Evolutionary conservation across 2,329 filamentous ascomycete genomes (phyloP).

Genomic region (Sclerotinia trifoliorum): DNA sequence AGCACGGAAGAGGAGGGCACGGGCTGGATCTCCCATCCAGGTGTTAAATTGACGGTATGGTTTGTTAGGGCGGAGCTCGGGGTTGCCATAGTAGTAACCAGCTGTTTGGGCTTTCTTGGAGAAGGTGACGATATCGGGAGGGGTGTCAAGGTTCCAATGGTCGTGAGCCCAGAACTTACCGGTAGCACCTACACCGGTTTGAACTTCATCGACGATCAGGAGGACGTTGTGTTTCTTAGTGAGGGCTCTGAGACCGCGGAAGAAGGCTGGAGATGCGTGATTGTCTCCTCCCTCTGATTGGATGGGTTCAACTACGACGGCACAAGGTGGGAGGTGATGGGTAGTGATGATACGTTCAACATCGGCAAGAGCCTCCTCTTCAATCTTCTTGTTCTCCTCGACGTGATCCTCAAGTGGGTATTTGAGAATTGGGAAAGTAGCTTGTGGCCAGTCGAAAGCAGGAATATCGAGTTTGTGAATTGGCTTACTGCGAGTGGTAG

Average conservation of each 20-base stretch:
- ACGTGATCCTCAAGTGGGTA: slow-evolving; percentile 72
- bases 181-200: slow-evolving; percentile 81
- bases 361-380: slow-evolving; percentile 70
- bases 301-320: slow-evolving; percentile 74
- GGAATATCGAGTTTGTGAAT: slow-evolving; percentile 87
- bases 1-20: slow-evolving; percentile 72
- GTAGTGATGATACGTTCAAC: slow-evolving; percentile 69
- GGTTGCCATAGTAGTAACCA: slow-evolving; percentile 78
- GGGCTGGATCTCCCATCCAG: slow-evolving; percentile 81
- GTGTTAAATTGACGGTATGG: slow-evolving; percentile 86
- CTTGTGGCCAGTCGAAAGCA: slow-evolving; percentile 84
- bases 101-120: slow-evolving; percentile 84
- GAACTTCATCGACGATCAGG: slow-evolving; percentile 81
- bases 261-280: slow-evolving; percentile 76
- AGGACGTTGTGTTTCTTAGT: slow-evolving; percentile 68
- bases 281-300: slow-evolving; percentile 84
- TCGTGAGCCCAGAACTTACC: slow-evolving; percentile 87
- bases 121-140: slow-evolving; percentile 86
- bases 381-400: slow-evolving; percentile 68
- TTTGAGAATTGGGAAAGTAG: slow-evolving; percentile 73
- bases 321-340: slow-evolving; percentile 67
- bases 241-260: slow-evolving; percentile 70
- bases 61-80: slow-evolving; percentile 73
- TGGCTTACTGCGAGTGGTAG: slow-evolving; percentile 76
- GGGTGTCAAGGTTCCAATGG: slow-evolving; percentile 70